Conservation (phyloP, 2,329 filamentous ascomycete species). For the Geosmithia putterillii region DNA sequence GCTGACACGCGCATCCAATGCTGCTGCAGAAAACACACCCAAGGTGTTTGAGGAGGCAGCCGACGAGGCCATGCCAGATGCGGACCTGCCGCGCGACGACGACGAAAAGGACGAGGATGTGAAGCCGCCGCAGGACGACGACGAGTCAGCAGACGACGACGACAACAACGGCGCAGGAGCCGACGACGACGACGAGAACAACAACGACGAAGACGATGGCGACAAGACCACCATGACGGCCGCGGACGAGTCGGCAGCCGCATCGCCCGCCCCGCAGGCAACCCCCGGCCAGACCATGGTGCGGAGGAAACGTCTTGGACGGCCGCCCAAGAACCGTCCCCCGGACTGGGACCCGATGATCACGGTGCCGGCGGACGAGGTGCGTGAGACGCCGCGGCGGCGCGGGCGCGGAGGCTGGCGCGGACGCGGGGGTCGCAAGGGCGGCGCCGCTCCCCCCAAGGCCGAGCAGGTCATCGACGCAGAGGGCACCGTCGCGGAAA, state of each 20-base stretch:
- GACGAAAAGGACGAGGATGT: slow-evolving; percentile 23
- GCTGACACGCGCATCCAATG: slow-evolving; percentile 16
- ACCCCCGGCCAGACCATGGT: slow-evolving; percentile 51
- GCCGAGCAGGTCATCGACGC: slow-evolving; percentile 83
- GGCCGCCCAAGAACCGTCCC: slow-evolving; percentile 74
- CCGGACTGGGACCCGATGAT: slow-evolving; percentile 63
- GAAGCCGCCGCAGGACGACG: slow-evolving; percentile 28
- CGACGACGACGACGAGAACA: slow-evolving; percentile 35
- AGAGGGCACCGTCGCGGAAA: slow-evolving; percentile 83
- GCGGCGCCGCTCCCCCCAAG: slow-evolving; percentile 61
- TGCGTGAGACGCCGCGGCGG: slow-evolving; percentile 43
- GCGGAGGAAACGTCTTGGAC: slow-evolving; percentile 67
- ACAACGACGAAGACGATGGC: slow-evolving; percentile 39
- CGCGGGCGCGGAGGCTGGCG: slow-evolving; percentile 62
- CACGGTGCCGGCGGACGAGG: slow-evolving; percentile 39
- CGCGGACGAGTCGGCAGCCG: slow-evolving; percentile 26
- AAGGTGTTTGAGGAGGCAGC: slow-evolving; percentile 27
- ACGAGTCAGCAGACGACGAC: slow-evolving; percentile 16
- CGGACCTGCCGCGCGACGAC: slow-evolving; percentile 16
- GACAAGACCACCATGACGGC: slow-evolving; percentile 21
- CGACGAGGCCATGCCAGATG: slow-evolving; percentile 25
- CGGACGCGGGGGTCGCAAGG: slow-evolving; percentile 51
- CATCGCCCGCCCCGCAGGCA: slow-evolving; percentile 33
- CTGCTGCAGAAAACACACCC: slow-evolving; percentile 25
- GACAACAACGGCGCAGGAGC: slow-evolving; percentile 25